A percentile compares a stretch with the other conserved stretches of the same genome.
Evolutionary conservation across 306 rosid genomes (phyloP).

Genomic region (Hippophae gyantsensis): DNA sequence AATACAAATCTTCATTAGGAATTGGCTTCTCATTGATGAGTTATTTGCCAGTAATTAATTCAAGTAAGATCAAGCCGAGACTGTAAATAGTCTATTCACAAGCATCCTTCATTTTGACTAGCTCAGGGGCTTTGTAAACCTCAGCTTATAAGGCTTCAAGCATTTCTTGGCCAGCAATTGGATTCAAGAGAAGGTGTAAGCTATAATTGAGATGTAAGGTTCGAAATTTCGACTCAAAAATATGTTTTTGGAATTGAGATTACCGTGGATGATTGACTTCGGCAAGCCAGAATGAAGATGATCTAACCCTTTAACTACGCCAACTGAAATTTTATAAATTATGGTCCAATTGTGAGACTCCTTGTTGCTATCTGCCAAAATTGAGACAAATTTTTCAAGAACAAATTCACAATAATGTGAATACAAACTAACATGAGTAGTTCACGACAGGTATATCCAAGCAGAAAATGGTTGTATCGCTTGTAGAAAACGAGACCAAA

Average conservation of each 20-base stretch:
- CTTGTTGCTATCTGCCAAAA: slow-evolving; percentile 42
- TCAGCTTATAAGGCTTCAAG: slow-evolving; percentile 62
- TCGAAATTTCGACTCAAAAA: slow-evolving; percentile 50
- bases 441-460: too few relatives aligned
- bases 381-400: too few relatives aligned
- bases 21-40: slow-evolving; percentile 61
- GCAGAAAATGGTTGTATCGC: too few relatives aligned
- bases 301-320: slow-evolving; percentile 68
- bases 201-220: slow-evolving; percentile 60
- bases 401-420: too few relatives aligned
- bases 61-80: slow-evolving; percentile 71
- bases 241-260: slow-evolving; percentile 75
- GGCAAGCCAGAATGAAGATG: slow-evolving; percentile 64
- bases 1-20: slow-evolving; percentile 72
- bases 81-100: slow-evolving; percentile 54
- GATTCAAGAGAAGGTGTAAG: slow-evolving; percentile 65
- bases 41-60: slow-evolving; percentile 73
- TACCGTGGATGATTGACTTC: slow-evolving; percentile 72
- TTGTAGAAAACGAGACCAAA: too few relatives aligned
- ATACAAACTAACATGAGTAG: too few relatives aligned
- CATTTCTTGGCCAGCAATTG: slow-evolving; percentile 76
- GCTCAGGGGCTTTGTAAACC: slow-evolving; percentile 89
- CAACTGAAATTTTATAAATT: slow-evolving; percentile 48
- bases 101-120: slow-evolving; percentile 76
- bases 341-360: slow-evolving; percentile 64